A percentile compares a stretch with the other conserved stretches of the same genome.
Conservation (phyloP, 2,329 filamentous ascomycete genomes). For the Hymenoscyphus repandus region DNA sequence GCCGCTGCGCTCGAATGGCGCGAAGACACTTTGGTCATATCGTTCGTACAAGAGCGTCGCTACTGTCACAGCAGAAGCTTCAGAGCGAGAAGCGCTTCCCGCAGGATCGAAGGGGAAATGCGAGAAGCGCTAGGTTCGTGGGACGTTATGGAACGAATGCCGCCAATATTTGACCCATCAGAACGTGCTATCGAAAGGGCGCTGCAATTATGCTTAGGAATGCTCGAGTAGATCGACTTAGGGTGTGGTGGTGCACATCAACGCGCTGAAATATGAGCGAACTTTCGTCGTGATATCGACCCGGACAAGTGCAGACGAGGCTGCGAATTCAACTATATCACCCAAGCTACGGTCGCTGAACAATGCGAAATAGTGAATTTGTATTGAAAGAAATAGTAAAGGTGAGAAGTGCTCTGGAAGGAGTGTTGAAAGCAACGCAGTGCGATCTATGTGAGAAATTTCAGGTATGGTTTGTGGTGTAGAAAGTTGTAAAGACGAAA, state of each 20-base stretch:
- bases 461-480: too few species aligned
- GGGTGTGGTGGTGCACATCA: not conserved
- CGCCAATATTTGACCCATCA: constrained; percentile 28
- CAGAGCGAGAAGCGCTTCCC: constrained; percentile 28
- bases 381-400: not conserved
- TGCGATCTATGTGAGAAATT: too few species aligned
- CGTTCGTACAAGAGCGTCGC: constrained; percentile 5
- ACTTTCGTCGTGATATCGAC: not conserved
- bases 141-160: constrained; percentile 29
- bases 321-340: not conserved
- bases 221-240: not conserved
- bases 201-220: not conserved
- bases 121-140: constrained; percentile 30
- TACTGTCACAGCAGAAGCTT: not conserved
- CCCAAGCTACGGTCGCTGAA: not conserved
- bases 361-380: not conserved
- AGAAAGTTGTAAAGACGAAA: too few species aligned
- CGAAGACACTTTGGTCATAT: constrained; percentile 28
- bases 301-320: not conserved
- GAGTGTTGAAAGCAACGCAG: too few species aligned
- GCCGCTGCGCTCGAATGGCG: constrained; percentile 23
- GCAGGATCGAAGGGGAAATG: constrained; percentile 19
- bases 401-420: not conserved
- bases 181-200: constrained; percentile 6
- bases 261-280: too few species aligned